phyloP scores from a whole-genome alignment of 345 rosid genomes.

The Linum tenue region DNA sequence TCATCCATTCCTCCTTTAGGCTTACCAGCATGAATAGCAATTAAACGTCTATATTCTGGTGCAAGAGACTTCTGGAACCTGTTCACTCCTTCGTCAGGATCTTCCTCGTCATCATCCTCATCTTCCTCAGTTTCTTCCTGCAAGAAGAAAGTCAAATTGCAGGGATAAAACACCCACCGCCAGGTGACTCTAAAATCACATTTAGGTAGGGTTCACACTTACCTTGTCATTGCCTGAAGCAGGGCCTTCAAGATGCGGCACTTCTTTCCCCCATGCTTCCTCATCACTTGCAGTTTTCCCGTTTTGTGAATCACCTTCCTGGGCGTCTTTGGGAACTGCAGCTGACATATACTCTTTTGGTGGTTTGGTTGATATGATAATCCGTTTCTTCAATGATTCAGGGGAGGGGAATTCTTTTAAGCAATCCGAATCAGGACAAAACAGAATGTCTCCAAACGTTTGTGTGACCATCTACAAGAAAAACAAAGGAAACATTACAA shows the following conservation, averaged over 20 bases:
- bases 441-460: conserved; percentile 76
- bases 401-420: conserved; percentile 83
- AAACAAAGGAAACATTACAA: background rate
- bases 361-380: conserved; percentile 91
- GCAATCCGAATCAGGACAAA: conserved; percentile 62
- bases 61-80: conserved; percentile 28
- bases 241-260: conserved; percentile 34
- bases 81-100: conserved; percentile 27
- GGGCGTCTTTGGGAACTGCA: conserved; percentile 27
- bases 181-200: background rate
- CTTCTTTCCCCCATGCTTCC: conserved; percentile 77
- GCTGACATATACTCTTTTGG: conserved; percentile 76
- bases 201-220: background rate
- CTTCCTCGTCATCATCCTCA: conserved; percentile 25
- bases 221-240: conserved; percentile 31
- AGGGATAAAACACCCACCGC: conserved; percentile 9
- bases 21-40: conserved; percentile 50
- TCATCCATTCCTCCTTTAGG: conserved; percentile 47
- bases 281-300: conserved; percentile 26
- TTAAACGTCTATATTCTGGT: conserved; percentile 34
- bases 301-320: conserved; percentile 34
- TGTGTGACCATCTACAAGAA: conserved; percentile 61
- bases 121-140: conserved; percentile 35
- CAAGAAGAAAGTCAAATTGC: conserved; percentile 14
- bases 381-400: conserved; percentile 43